Base-by-base conservation (phyloP, 2,329 filamentous ascomycete species). In the Epicoccum sorghinum region DNA sequence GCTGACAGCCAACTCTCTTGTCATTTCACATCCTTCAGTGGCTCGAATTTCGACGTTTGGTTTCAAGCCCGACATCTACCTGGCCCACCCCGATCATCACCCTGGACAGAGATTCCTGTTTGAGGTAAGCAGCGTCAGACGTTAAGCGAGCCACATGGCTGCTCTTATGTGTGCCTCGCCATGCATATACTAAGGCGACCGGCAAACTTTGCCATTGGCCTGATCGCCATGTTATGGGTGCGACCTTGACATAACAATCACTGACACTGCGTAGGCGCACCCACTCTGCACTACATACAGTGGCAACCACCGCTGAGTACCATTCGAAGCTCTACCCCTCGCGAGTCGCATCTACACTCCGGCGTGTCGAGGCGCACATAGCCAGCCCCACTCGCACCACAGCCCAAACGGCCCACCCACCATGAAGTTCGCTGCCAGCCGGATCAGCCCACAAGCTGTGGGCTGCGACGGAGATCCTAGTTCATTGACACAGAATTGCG, bases 101-200 rank as follows among this genome's bases (percentile, higher is more conserved):
- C 30, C 33, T 29, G 37, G 40, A 25, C 43, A 14, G 32, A 46
- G 47, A 6, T 46, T 58, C 30, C 54, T 56, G 30, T 36, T 56
- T 47, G 47, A 59, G 64, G 64, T 66, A 65, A 65, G 62, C 52
- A 61, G 13, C 24, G 18, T 43, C 49, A 36, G 30, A 43, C n/a
- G 23, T 13, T 60, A 66, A 63, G 56, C 55, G 53, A 62, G 47
- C 42, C 37, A 40, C 51, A 42, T 32, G 40, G 52, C 13, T 37
- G 51, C 46, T 51, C 40, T 32, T 36, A 29, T 12, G 18, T 35
- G 51, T 48, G 27, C 35, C 25, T 35, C 18, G 23, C 38, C 24
- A 29, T 55, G 52, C 52, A 50, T 46, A 27, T n/a, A 7, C 30
- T 24, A 36, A 45, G 4, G 40, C 40, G 25, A 13, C 6, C 41